Evolutionary conservation across 805 yeast species (phyloP).

Genomic region (Suhomyces sp.): DNA sequence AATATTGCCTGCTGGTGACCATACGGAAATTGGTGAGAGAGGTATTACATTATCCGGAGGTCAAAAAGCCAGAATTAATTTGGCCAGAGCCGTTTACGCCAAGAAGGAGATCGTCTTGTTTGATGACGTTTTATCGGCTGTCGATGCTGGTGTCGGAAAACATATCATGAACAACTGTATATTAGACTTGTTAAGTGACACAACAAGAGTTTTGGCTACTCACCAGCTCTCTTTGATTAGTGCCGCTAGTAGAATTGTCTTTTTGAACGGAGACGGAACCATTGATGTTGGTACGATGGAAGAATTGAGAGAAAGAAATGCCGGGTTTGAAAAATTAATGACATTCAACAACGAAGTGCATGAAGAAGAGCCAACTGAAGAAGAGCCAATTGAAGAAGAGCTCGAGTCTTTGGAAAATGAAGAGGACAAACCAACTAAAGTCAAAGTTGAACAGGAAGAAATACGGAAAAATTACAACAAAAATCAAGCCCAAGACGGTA

Average conservation of each 20-base stretch:
- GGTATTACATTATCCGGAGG: slow-evolving; percentile 89
- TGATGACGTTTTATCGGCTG: slow-evolving; percentile 83
- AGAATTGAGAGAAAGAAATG: slow-evolving; percentile 14
- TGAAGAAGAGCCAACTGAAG: slow-evolving; percentile 12
- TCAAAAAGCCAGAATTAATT: slow-evolving; percentile 74
- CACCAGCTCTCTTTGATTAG: slow-evolving; percentile 33
- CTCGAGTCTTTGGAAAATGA: slow-evolving; percentile 4
- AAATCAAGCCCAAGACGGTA: slow-evolving; percentile 15
- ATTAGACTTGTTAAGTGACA: slow-evolving; percentile 47
- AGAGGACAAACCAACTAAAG: neutral
- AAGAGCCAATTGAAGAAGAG: slow-evolving; percentile 8
- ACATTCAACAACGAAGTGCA: slow-evolving; percentile 26
- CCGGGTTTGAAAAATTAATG: slow-evolving; percentile 2
- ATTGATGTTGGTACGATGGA: slow-evolving; percentile 30
- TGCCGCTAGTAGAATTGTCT: neutral
- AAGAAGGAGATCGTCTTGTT: slow-evolving; percentile 63
- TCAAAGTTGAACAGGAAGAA: slow-evolving; percentile 32
- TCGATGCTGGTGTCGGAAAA: slow-evolving; percentile 82
- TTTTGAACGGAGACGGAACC: slow-evolving; percentile 27
- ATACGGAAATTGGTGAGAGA: slow-evolving; percentile 79
- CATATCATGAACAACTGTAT: slow-evolving; percentile 72
- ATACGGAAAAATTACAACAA: slow-evolving; percentile 28
- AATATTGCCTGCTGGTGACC: slow-evolving; percentile 69
- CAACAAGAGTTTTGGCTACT: slow-evolving; percentile 36
- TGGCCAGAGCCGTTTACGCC: slow-evolving; percentile 76